Base-by-base conservation (phyloP, 441 rosid genomes). In the Gossypium davidsonii region DNA sequence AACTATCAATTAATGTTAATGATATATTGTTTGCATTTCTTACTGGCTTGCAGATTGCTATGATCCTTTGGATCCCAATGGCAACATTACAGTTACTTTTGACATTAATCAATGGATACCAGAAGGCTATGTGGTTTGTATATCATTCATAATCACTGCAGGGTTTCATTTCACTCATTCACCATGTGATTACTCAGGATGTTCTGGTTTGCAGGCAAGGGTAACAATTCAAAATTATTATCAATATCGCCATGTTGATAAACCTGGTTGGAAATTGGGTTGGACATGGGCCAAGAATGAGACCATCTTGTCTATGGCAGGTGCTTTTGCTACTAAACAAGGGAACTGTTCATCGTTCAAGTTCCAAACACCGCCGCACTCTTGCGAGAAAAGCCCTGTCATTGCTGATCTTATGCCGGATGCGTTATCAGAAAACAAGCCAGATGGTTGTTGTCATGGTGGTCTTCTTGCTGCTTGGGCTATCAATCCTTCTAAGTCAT, bases 21-120 rank as follows among this genome's bases (percentile, higher is more conserved):
- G 39, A 34, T 6, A 34, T 34, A 64, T 55, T 18, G 11, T 46
- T 4, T 37, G 23, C 17, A 20, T n/a, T 31, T 69, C n/a, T 26
- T 51, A 10, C 37, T 59, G 65, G 11, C 14, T 58, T 79, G 81
- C 88, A 87, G 94, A 85, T 70, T 79, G 90, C 73, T 85, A 80
- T 76, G 93, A 89, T 49, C 86, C 87, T 63, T 73, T 85, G 84
- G 91, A 89, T 79, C 91, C 90, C 3, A 73, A 73, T 2, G 91
- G 94, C 58, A 80, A 83, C 72, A 80, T 87, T 71, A 83, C 84
- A n/a, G 80, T 83, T 51, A 82, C 85, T 48, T 82, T 87, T 1
- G 90, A 89, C 66, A 80, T 86, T 42, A 71, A 58, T 59, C 72
- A 67, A 49, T 83, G 83, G 80, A 73, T 73, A 31, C 9, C 9